phyloP scores from a whole-genome alignment of 257 asterid species.

The Asclepias syriaca region DNA sequence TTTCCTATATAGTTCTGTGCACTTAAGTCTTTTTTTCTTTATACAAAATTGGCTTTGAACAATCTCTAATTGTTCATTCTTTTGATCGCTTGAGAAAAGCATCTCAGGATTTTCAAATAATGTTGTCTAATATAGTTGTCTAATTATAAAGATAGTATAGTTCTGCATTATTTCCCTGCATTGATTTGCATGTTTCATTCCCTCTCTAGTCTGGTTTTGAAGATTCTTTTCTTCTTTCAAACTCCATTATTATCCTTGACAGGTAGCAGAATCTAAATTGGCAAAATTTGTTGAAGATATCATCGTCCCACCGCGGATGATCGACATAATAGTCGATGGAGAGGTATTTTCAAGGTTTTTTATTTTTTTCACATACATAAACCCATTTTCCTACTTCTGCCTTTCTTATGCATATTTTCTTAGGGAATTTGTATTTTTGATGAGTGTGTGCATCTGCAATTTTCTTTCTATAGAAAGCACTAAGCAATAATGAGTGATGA shows the following conservation, averaged over 20 bases:
- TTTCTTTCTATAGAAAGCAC: background rate
- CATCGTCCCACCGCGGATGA: conserved; percentile 95
- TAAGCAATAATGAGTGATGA: background rate
- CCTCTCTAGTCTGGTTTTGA: background rate
- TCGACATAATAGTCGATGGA: conserved; percentile 88
- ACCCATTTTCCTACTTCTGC: background rate
- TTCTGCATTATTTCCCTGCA: background rate
- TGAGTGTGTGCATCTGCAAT: background rate
- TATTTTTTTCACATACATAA: background rate
- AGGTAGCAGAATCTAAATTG: conserved; percentile 94
- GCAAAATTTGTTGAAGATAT: conserved; percentile 96
- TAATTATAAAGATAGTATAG: background rate
- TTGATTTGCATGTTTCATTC: background rate
- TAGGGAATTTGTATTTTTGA: background rate
- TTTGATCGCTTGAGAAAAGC: background rate
- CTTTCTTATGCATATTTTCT: background rate
- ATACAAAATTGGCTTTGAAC: background rate
- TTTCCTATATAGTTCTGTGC: background rate
- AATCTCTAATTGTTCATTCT: background rate
- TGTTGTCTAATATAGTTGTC: background rate
- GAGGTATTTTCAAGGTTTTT: conserved; percentile 55
- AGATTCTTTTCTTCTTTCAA: background rate
- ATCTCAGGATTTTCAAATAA: background rate
- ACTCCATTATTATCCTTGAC: conserved; percentile 21
- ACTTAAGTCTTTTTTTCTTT: background rate